These are phyloP conservation scores for Bolboschoenus planiculmis DNA, from an alignment of 176 grass and related monocot species.

Conservation along the genomic window DNA sequence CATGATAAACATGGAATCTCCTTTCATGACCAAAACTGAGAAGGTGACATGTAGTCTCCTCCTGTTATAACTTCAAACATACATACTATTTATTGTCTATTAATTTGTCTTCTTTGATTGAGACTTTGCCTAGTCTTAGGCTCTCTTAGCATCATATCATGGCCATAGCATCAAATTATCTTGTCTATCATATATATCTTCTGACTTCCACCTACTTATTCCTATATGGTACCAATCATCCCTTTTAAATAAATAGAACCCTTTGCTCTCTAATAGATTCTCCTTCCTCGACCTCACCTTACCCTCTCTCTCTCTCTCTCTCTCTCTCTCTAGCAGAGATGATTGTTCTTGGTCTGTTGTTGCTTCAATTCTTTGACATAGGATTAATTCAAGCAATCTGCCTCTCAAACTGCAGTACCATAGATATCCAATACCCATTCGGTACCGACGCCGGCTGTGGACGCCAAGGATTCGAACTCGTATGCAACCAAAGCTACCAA, in stretches of 20 bases:
- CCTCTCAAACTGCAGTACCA: conserved; percentile 25
- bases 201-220: background rate
- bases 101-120: background rate
- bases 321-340: background rate
- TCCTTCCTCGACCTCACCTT: background rate
- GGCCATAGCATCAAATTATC: background rate
- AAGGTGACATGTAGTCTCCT: background rate
- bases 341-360: conserved; percentile 17
- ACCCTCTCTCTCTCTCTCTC: background rate
- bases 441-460: conserved; percentile 31
- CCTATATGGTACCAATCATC: background rate
- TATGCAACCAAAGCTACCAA: conserved; percentile 3
- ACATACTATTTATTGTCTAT: background rate
- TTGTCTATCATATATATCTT: background rate
- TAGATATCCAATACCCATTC: conserved; percentile 38
- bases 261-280: background rate
- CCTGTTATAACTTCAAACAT: background rate
- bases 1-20: background rate
- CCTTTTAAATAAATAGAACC: background rate
- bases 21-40: background rate
- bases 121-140: background rate
- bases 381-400: conserved; percentile 9
- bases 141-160: background rate
- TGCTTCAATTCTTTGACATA: conserved; percentile 1
- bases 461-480: conserved; percentile 28